Base-by-base conservation (phyloP, 768 basidiomycete species). In the Boletus rubroflammeus region DNA sequence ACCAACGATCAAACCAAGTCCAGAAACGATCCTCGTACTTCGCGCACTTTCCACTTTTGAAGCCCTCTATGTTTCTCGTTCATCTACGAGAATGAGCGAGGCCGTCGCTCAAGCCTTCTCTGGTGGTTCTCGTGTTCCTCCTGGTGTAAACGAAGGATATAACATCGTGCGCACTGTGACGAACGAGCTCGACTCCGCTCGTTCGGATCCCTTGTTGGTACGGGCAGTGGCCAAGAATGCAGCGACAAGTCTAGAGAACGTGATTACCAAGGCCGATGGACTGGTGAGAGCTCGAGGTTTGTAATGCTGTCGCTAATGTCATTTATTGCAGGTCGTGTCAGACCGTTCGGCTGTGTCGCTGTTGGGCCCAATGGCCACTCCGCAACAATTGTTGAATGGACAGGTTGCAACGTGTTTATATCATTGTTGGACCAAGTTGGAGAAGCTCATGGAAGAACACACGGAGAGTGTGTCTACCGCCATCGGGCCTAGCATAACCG, bases 11-110 rank as follows among this genome's bases (percentile, higher is more conserved):
- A 25, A 29, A 38, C 21, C 47, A 49, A 97, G 94, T 62, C 90
- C 96, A 35, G 97, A 99, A 72, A 95, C 97, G 1, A 78, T 98
- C 41, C 76, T 98, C 36, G 77, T 94, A 34, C 80, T 99, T 3
- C 88, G 91, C 3, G 83, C 93, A 0, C 77, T 98, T 42, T 83
- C 87, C 6, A 81, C 80, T 8, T 88, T 98, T 59, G 97, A 98
- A 67, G 76, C 86, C 0, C 78, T 90, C n/a, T 99, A 98, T 70
- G 79, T 98, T 3, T 82, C 90, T 2, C 85, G 90, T 29, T 91
- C 90, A 0, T 81, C 86, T 0, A 88, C 83, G 54, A 83, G 91
- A 49, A 79, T 98, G 61, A 93, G 87, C 57, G 97, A 98, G 62
- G 77, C 81, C 2, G 82, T 96, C 38, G 83, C 67, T 2, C 83